Evolutionary conservation across 768 basidiomycete genomes (phyloP).

Genomic region (Rhodocollybia butyracea): DNA sequence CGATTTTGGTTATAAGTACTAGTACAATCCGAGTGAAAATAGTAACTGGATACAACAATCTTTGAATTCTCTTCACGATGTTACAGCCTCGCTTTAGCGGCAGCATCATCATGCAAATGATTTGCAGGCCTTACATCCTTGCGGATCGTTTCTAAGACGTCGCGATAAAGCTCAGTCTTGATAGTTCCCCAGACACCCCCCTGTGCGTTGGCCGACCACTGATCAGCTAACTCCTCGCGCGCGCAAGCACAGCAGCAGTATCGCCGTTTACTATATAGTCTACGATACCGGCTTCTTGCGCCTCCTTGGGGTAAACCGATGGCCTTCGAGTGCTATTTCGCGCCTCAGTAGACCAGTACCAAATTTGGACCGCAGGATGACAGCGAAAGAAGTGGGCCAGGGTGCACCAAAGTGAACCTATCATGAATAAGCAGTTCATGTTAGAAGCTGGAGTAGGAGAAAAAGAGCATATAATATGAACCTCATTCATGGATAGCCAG

Average conservation of each 20-base stretch:
- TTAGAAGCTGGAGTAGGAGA: not conserved
- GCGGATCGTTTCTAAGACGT: constrained; percentile 42
- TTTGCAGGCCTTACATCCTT: constrained; percentile 33
- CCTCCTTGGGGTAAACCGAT: constrained; percentile 77
- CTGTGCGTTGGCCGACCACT: constrained; percentile 45
- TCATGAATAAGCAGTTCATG: not conserved
- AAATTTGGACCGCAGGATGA: constrained; percentile 62
- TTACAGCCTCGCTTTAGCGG: constrained; percentile 45
- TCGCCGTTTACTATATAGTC: constrained; percentile 67
- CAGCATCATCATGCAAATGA: constrained; percentile 43
- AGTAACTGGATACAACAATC: no score
- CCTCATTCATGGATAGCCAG: constrained; percentile 94
- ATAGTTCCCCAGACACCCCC: constrained; percentile 71
- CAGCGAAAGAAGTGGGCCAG: constrained; percentile 70
- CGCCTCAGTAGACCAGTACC: constrained; percentile 56
- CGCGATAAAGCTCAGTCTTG: constrained; percentile 62
- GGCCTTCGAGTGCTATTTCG: constrained; percentile 76
- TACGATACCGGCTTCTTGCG: constrained; percentile 60
- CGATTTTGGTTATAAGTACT: no score
- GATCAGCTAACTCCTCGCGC: constrained; percentile 64
- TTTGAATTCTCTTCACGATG: no score
- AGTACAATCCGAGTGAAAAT: no score
- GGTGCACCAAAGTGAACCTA: constrained; percentile 82
- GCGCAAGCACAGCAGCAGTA: constrained; percentile 55
- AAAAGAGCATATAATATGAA: constrained; percentile 23